Evolutionary conservation across 1,284 basidiomycete genomes (phyloP).

Genomic region (Marasmius sp.): DNA sequence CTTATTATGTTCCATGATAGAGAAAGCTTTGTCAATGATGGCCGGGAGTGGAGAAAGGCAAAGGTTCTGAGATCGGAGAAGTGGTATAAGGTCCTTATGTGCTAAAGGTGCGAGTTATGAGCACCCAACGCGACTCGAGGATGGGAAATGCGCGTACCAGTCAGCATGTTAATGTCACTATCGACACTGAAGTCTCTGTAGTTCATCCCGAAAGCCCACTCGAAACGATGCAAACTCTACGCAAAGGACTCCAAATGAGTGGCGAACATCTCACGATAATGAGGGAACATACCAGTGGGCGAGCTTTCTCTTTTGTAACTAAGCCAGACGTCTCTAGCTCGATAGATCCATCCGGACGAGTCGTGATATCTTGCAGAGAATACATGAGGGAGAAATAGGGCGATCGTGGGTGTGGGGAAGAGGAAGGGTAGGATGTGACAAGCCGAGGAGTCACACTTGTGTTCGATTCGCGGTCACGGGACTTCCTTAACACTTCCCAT

Average conservation of each 20-base stretch:
- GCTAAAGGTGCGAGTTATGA: background rate
- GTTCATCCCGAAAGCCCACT: background rate
- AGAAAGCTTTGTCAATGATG: too few relatives aligned
- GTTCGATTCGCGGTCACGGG: background rate
- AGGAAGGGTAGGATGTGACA: background rate
- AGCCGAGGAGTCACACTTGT: background rate
- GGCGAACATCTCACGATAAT: background rate
- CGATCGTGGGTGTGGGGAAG: background rate
- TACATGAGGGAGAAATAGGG: background rate
- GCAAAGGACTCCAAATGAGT: background rate
- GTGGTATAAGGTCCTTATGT: background rate
- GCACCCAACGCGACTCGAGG: background rate
- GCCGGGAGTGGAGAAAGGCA: background rate
- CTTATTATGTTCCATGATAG: background rate
- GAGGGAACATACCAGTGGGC: background rate
- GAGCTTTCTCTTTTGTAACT: background rate
- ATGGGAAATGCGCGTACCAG: background rate
- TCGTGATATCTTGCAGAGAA: background rate
- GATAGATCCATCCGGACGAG: background rate
- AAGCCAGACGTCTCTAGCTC: background rate
- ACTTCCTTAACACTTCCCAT: background rate
- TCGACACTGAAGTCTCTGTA: background rate
- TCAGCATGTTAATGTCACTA: background rate
- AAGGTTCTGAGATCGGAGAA: background rate
- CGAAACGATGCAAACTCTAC: background rate